Base-by-base conservation (phyloP, 2,329 filamentous ascomycete species). In the Lizonia empirigonia region DNA sequence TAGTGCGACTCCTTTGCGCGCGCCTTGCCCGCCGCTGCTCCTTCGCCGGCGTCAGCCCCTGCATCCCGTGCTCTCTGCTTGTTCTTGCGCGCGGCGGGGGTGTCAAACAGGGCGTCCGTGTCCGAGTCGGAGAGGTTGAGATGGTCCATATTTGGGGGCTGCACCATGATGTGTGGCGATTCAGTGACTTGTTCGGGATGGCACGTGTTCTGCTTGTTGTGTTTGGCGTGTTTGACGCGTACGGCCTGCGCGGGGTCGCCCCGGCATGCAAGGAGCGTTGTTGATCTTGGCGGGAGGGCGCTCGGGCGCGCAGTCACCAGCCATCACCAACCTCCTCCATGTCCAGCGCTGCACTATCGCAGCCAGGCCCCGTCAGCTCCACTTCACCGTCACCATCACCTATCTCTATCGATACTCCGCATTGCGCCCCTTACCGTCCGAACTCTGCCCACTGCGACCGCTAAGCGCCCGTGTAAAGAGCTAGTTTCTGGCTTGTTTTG, bases 31-130 rank as follows among this genome's bases (percentile, higher is more conserved):
- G 56, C 52, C 7, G 70, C 66, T 44, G 72, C 50, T 64, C 63
- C 54, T 77, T 84, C 60, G 74, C 79, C 56, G 54, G 58, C 38
- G 48, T 71, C 56, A 53, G 66, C 55, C 50, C 65, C 58, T 51
- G 63, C 47, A 58, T 62, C 39, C 56, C 69, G 50, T 55, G 72
- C 57, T 69, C 76, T 74, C 59, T 71, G 61, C 63, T 68, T 67
- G 55, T 56, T 59, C 53, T 71, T 67, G 40, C 59, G 57, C 62
- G 67, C 59, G 19, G 82, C 82, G 9, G 82, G 84, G 42, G 82
- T 72, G 59, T 74, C 78, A 71, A 85, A 85, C 35, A 85, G 75
- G 50, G 81, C 80, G 58, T 83, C 81, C 13, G 78, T 77, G 53
- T 82, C 76, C 19, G 81, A 81, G 53, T 85, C 81, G 24, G 80